Evolutionary conservation across 305 asterid genomes (phyloP).

Genomic region (Fraxinus greggii): DNA sequence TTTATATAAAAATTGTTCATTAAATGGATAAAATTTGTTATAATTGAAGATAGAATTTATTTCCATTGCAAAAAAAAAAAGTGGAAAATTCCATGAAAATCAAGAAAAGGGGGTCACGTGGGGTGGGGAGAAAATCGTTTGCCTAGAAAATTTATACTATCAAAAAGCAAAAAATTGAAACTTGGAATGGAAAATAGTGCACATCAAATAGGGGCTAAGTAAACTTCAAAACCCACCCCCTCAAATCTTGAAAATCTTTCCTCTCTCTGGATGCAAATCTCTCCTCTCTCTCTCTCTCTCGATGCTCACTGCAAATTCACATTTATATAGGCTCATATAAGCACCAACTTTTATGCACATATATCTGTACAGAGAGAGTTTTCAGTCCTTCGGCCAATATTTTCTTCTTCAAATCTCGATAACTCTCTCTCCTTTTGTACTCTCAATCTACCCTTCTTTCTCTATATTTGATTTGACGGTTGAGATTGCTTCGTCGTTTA

Average conservation of each 20-base stretch:
- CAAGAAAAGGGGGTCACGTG: too few species aligned
- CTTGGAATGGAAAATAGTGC: too few species aligned
- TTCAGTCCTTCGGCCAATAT: not conserved
- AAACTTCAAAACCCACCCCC: not conserved
- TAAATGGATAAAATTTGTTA: too few species aligned
- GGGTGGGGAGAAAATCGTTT: too few species aligned
- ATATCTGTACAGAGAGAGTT: not conserved
- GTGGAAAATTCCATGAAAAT: too few species aligned
- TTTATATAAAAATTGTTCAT: too few species aligned
- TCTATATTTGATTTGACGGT: constrained; percentile 36
- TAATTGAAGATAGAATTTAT: too few species aligned
- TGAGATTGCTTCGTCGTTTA: constrained; percentile 25
- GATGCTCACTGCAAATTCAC: not conserved
- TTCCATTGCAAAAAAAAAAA: too few species aligned
- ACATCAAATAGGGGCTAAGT: too few species aligned
- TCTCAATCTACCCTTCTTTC: not conserved
- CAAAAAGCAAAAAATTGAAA: too few species aligned
- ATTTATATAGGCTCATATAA: not conserved
- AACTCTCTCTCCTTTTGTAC: constrained; percentile 3
- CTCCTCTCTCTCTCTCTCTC: not conserved
- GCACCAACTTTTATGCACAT: not conserved
- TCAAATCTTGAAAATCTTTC: not conserved
- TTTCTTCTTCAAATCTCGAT: constrained; percentile 26
- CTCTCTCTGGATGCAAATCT: too few species aligned
- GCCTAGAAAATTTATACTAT: too few species aligned